Evolutionary conservation across 495 filamentous ascomycete species (phyloP), one percentile per base, ranked within the genome.

Genomic region (Neurospora sublineolata): DNA sequence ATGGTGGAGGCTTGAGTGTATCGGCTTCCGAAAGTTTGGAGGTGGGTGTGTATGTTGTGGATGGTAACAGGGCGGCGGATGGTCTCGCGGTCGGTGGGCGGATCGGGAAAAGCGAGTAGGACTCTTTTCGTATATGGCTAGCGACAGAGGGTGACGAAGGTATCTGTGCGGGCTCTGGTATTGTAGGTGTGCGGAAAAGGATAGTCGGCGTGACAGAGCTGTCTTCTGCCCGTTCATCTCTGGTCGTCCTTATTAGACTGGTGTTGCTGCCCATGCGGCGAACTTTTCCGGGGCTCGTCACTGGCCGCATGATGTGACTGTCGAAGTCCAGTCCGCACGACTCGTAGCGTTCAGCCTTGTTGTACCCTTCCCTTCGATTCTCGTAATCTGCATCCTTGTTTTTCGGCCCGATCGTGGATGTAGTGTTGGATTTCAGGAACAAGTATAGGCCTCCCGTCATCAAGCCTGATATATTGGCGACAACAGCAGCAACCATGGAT

Each of bases 361-460:
- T 64, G 38, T 79, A 75, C 72, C 78, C 79, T 33, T 75, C 38
- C 71, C 76, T 78, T 38, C 80, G 78, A 8, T 77, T 79, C 71
- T 84, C 82, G n/a, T 79, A 79, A 46, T 83, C 80, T 37, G 75
- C 80, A 16, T 77, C 72, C 72, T 85, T 84, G 73, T 81, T 79
- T 18, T 77, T 77, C 0, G 82, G 82, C 0, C 79, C 75, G 64
- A 84, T 83, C 18, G 79, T 83, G 18, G 80, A 79, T 16, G 81
- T 72, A 0, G 80, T 81, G 68, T 80, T 82, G 4, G 81, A 84
- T 72, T 84, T 84, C 72, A 86, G 78, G 70, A 85, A 85, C 5
- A 86, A 77, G 70, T 86, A 82, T 38, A 86, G 78, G 5, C 82
- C 82, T 33, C 84, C 83, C 4, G 81, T 85, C 80, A 81, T 81